A percentile compares a stretch with the other conserved stretches of the same genome.
Evolutionary conservation across 2,329 filamentous ascomycete genomes (phyloP).

Genomic region (Paraphaeosphaeria minitans): DNA sequence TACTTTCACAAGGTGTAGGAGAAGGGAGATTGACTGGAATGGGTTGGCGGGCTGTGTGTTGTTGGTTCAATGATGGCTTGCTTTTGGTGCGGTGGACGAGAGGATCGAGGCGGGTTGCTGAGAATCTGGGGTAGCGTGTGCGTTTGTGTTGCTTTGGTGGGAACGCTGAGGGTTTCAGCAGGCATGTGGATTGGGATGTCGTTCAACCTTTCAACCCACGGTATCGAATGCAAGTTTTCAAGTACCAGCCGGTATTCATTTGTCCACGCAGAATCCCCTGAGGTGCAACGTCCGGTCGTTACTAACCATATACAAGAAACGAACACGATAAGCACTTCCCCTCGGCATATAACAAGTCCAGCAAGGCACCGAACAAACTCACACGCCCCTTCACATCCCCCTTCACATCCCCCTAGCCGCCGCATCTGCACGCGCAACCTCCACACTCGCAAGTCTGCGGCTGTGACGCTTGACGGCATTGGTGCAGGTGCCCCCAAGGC

Average conservation of each 20-base stretch:
- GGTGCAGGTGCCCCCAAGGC: constrained; percentile 17
- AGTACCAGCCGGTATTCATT: too few species aligned
- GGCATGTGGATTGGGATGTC: too few species aligned
- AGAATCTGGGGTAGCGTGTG: background rate
- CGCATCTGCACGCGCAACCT: constrained; percentile 6
- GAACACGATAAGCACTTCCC: background rate
- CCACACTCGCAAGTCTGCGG: constrained; percentile 15
- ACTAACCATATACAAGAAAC: background rate
- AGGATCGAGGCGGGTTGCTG: background rate
- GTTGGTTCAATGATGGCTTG: background rate
- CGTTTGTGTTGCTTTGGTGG: background rate
- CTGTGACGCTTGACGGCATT: constrained; percentile 26
- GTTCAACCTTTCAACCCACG: too few species aligned
- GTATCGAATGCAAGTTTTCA: too few species aligned
- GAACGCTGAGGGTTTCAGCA: too few species aligned
- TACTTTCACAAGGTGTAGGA: constrained; percentile 34
- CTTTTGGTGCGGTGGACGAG: background rate
- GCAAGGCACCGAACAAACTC: background rate
- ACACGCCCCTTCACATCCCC: too few species aligned
- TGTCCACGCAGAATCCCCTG: too few species aligned
- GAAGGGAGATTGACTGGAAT: background rate
- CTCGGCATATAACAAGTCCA: background rate
- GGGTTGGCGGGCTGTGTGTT: background rate
- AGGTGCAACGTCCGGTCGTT: background rate
- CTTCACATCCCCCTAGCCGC: background rate